Base-by-base conservation (phyloP, 2,329 filamentous ascomycete genomes). In the Colletotrichum acutatum region DNA sequence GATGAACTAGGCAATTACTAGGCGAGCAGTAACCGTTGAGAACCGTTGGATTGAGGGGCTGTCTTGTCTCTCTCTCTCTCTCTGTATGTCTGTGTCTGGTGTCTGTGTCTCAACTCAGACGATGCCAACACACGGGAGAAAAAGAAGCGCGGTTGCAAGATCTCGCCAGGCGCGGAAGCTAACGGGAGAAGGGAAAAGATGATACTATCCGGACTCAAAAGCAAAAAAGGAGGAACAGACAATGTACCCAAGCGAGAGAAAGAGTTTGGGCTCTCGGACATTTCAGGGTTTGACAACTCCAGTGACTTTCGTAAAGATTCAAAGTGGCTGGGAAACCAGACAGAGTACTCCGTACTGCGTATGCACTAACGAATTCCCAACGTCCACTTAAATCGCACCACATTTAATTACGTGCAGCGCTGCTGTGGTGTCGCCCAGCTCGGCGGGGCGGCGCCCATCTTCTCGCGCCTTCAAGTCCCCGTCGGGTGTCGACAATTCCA, bases 341-440 rank as follows among this genome's bases (percentile, higher is more conserved):
- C 14, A 49, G 24, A 34, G 32, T 32, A 32, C 30, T 32, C 30
- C 30, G 30, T 32, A 32, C 30, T 32, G 8, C 30, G 30, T 32
- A 32, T 32, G 30, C 62, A 65, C 62, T 42, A 65, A 65, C 62
- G 56, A 65, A 37, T 65, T 30, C 62, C 22, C 22, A 4, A 4
- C 24, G 34, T 46, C 62, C 62, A 65, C 62, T 65, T 32, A 65
- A 46, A 46, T 65, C 49, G 62, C 62, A 65, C 62, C 62, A 65
- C 62, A 65, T 56, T 65, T 57, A 30, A 54, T 30, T 57, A 56
- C 52, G 62, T 65, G 62, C 62, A 65, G 34, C 26, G 42, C 58
- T 19, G 58, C 16, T 19, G 34, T 22, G 37, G 57, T 16, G 57
- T 22, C 34, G 46, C 12, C 42, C 42, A 52, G 30, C 42, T 64